Evolutionary conservation across 805 yeast genomes (phyloP).

Genomic region (Saturnispora saitoi): DNA sequence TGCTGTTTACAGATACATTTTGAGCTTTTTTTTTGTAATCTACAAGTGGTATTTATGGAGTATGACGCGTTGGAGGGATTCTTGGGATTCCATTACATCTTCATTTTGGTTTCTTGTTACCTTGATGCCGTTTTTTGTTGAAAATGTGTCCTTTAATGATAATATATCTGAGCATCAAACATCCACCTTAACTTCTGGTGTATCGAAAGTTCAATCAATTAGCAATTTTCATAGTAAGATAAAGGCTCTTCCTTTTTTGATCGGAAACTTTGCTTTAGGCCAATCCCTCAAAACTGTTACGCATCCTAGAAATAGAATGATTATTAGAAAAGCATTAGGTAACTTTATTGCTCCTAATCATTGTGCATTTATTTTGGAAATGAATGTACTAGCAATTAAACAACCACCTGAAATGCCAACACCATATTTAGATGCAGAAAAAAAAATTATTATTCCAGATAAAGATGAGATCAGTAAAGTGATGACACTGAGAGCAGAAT

Average conservation of each 20-base stretch:
- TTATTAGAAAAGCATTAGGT: slow-evolving; percentile 12
- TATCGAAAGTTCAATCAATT: background rate
- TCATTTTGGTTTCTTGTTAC: slow-evolving; percentile 18
- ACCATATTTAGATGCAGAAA: slow-evolving; percentile 36
- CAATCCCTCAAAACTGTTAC: slow-evolving; percentile 16
- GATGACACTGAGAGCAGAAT: slow-evolving; percentile 31
- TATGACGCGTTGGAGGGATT: background rate
- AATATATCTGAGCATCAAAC: background rate
- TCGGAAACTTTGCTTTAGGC: slow-evolving; percentile 12
- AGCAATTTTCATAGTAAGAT: background rate
- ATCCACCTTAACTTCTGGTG: background rate
- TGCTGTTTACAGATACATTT: slow-evolving; percentile 12
- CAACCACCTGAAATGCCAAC: slow-evolving; percentile 38
- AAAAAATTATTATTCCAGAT: slow-evolving; percentile 31
- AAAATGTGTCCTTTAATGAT: slow-evolving; percentile 6
- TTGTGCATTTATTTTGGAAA: slow-evolving; percentile 28
- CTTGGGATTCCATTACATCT: slow-evolving; percentile 1
- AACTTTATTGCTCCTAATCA: slow-evolving; percentile 25
- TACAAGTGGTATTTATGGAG: slow-evolving; percentile 5
- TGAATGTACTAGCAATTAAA: slow-evolving; percentile 23
- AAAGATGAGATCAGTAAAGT: slow-evolving; percentile 28
- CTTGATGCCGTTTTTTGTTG: slow-evolving; percentile 5
- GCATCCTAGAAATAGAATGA: slow-evolving; percentile 17
- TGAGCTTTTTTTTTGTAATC: slow-evolving; percentile 10
- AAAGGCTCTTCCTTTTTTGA: slow-evolving; percentile 13